These are phyloP conservation scores for Calonectria pteridis DNA, from an alignment of 2,329 filamentous ascomycete genomes.

Conservation along the genomic window DNA sequence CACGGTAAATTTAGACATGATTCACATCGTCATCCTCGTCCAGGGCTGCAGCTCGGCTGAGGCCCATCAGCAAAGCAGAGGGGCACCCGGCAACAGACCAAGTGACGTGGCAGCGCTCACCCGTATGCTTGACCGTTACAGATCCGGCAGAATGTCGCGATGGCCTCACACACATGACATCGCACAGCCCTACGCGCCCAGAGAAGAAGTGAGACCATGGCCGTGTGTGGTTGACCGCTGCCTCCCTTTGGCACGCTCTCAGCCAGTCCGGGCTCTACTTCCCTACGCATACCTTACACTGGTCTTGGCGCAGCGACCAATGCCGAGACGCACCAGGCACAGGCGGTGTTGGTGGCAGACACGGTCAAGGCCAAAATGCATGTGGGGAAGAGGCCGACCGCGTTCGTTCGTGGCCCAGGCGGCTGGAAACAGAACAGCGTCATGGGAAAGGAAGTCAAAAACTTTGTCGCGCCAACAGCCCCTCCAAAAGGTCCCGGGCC, in stretches of 20 bases:
- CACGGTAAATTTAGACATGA: conserved; percentile 41
- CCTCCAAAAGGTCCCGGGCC: conserved; percentile 28
- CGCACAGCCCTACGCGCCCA: conserved; percentile 10
- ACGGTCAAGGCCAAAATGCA: conserved; percentile 22
- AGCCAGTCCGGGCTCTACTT: background rate
- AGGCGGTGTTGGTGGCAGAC: background rate
- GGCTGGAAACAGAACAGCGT: conserved; percentile 38
- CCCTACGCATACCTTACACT: background rate
- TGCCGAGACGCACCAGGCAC: conserved; percentile 1
- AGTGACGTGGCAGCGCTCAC: conserved; percentile 41
- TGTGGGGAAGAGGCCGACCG: conserved; percentile 42
- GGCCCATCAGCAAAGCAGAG: conserved; percentile 23
- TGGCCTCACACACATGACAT: conserved; percentile 30
- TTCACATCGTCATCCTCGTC: conserved; percentile 35
- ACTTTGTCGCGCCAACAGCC: conserved; percentile 27
- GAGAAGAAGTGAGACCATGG: background rate
- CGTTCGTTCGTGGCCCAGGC: conserved; percentile 29
- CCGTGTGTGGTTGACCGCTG: background rate
- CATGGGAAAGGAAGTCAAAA: conserved; percentile 32
- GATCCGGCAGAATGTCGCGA: conserved; percentile 33
- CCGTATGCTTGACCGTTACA: conserved; percentile 27
- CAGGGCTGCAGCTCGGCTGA: conserved; percentile 24
- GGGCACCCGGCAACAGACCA: conserved; percentile 5
- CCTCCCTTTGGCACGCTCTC: background rate
- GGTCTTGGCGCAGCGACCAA: background rate